These are phyloP conservation scores for Hydnomerulius pinastri DNA, from an alignment of 768 basidiomycete species.

Conservation along the genomic window DNA sequence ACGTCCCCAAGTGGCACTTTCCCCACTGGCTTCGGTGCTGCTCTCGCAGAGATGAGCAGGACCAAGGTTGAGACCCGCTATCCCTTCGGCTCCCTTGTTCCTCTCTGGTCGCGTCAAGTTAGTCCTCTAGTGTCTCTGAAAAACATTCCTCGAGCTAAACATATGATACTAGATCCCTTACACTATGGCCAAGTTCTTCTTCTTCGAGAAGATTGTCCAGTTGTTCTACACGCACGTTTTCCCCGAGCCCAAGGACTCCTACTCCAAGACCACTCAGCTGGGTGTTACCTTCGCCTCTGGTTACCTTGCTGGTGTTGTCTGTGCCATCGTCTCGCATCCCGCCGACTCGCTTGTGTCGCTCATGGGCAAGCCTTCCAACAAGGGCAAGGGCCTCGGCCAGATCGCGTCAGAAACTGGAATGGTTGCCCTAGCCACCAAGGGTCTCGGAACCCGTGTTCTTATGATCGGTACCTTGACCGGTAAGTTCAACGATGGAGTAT, in stretches of 20 bases:
- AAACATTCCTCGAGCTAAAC: not conserved
- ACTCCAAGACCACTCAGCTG: constrained; percentile 83
- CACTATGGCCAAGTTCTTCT: constrained; percentile 99
- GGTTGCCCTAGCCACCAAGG: constrained; percentile 71
- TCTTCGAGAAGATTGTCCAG: constrained; percentile 87
- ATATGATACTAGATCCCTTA: constrained; percentile 73
- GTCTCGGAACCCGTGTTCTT: constrained; percentile 83
- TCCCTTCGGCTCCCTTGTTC: constrained; percentile 84
- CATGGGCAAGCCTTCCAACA: constrained; percentile 88
- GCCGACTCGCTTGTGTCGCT: constrained; percentile 92
- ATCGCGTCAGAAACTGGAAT: constrained; percentile 75
- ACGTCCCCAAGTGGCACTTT: constrained; percentile 75
- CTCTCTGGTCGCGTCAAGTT: constrained; percentile 88
- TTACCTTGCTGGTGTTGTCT: constrained; percentile 94
- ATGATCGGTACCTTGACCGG: constrained; percentile 72
- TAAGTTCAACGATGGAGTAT: constrained; percentile 14
- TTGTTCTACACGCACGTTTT: constrained; percentile 90
- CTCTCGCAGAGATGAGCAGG: constrained; percentile 67
- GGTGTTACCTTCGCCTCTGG: constrained; percentile 88
- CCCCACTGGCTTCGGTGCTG: constrained; percentile 73
- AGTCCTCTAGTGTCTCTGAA: constrained; percentile 13
- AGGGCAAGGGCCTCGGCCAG: constrained; percentile 72
- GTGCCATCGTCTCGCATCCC: constrained; percentile 94
- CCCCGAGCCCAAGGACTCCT: constrained; percentile 73
- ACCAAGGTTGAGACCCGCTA: constrained; percentile 73